Percentiles rank a stretch among this genome's conserved stretches.
Evolutionary conservation across 164 flowering plant species (phyloP).

Genomic region (Houttuynia cordata): DNA sequence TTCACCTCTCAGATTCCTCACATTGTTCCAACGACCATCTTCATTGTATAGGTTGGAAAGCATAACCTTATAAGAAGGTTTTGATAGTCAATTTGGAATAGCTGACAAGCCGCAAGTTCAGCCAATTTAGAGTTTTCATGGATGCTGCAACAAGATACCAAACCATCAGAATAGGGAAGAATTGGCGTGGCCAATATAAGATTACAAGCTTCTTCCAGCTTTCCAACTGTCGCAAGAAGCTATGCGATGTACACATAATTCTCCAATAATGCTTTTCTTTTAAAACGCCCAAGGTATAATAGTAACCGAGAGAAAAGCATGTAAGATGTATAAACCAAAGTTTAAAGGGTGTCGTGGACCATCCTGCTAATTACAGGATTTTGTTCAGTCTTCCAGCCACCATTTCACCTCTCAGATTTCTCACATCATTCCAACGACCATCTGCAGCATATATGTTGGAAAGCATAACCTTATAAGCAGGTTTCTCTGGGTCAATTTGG

Average conservation of each 20-base stretch:
- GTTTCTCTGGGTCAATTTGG: slow-evolving; percentile 24
- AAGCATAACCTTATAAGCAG: slow-evolving; percentile 59
- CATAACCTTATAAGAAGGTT: slow-evolving; percentile 53
- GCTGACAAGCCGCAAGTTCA: slow-evolving; percentile 30
- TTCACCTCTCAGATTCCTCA: slow-evolving; percentile 39
- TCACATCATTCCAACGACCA: slow-evolving; percentile 65
- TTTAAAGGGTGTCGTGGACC: neutral
- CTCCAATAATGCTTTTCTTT: too few relatives aligned
- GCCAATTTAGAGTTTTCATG: slow-evolving; percentile 45
- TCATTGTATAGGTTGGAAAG: slow-evolving; percentile 63
- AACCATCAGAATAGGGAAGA: slow-evolving; percentile 43
- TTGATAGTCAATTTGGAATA: slow-evolving; percentile 29
- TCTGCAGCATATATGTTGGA: slow-evolving; percentile 58
- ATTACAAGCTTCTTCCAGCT: slow-evolving; percentile 57
- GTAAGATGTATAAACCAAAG: too few relatives aligned
- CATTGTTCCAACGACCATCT: slow-evolving; percentile 64
- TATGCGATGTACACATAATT: slow-evolving; percentile 50
- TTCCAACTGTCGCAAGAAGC: slow-evolving; percentile 65
- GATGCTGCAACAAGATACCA: slow-evolving; percentile 55
- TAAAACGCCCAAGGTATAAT: too few relatives aligned
- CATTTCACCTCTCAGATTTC: slow-evolving; percentile 38
- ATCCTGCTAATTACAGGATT: slow-evolving; percentile 58
- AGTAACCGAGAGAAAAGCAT: too few relatives aligned
- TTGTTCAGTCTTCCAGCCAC: slow-evolving; percentile 21
- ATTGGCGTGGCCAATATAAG: slow-evolving; percentile 33